Base-by-base conservation (phyloP, 331 rosid species). In the Spiraea crenata region DNA sequence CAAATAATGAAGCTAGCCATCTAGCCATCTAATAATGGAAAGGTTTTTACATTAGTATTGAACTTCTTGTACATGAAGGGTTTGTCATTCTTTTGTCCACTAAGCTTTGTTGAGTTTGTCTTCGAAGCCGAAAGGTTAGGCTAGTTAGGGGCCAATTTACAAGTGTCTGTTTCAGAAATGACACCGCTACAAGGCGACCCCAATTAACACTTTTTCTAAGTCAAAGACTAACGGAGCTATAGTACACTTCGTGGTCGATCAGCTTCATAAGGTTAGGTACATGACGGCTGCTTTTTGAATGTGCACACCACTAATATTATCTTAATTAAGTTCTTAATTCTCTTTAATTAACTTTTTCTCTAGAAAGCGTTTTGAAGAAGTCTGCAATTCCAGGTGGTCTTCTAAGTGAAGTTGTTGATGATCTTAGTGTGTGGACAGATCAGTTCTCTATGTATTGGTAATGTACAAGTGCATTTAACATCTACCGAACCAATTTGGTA, bases 401-500 rank as follows among this genome's bases (percentile, higher is more conserved):
- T 63, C 50, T 14, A 35, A 63, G 44, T 51, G 42, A 25, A 49
- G 50, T 56, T 67, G 63, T 61, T 62, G 34, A 38, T 57, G 31
- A 37, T 38, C 20, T 38, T 5, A n/a, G 42, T 59, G 44, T 25
- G 14, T 15, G 64, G 20, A 11, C 54, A 58, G 34, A n/a, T 59
- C 63, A n/a, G 17, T 41, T 16, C 46, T 72, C n/a, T 50, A 70
- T 35, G 41, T 7, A 71, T 46, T 15, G 71, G 57, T 52, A 9
- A 50, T 57, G 20, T n/a, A 15, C 9, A 31, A 35, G 40, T 50
- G 19, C 72, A 38, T 37, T n/a, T 51, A 20, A 47, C 19, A 46
- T 49, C 63, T 19, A 25, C 73, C 73, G 40, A 69, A 69, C 31
- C 46, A 45, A 69, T 55, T 1, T 66, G 35, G 46, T 66, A 9